These are phyloP conservation scores for Fraxinus pennsylvanica DNA, from an alignment of 257 asterid species.

Conservation along the genomic window DNA sequence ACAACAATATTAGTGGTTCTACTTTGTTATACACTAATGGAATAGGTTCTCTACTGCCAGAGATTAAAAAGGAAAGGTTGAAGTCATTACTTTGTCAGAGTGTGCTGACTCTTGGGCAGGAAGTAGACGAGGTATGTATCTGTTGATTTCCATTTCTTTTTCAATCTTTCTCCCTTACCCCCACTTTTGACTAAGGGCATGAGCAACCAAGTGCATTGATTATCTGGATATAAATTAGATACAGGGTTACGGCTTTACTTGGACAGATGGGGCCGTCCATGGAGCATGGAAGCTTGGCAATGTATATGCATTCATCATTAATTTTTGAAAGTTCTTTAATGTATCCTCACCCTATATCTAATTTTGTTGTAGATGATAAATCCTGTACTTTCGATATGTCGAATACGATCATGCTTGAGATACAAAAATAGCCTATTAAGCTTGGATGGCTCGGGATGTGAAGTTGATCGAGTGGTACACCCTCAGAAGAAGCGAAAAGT, in stretches of 20 bases:
- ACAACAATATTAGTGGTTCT: slow-evolving; percentile 17
- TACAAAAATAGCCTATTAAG: slow-evolving; percentile 45
- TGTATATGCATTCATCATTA: not conserved
- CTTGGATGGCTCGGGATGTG: slow-evolving; percentile 25
- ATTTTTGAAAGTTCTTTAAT: not conserved
- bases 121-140: slow-evolving; percentile 73
- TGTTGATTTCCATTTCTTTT: not conserved
- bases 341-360: not conserved
- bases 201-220: slow-evolving; percentile 1
- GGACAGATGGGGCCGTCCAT: not conserved
- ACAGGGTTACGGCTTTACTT: not conserved
- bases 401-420: slow-evolving; percentile 48
- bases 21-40: slow-evolving; percentile 54
- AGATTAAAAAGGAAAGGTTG: slow-evolving; percentile 52
- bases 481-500: slow-evolving; percentile 57
- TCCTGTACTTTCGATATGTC: slow-evolving; percentile 55
- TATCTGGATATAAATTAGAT: not conserved
- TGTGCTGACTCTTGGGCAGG: slow-evolving; percentile 53
- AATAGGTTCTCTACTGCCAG: slow-evolving; percentile 60
- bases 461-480: slow-evolving; percentile 28
- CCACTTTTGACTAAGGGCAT: not conserved
- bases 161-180: not conserved
- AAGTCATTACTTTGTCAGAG: slow-evolving; percentile 58
- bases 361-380: slow-evolving; percentile 50
- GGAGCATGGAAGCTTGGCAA: slow-evolving; percentile 6